These are phyloP conservation scores for Bruguiera gymnorhiza DNA, from an alignment of 345 rosid genomes.

Conservation along the genomic window DNA sequence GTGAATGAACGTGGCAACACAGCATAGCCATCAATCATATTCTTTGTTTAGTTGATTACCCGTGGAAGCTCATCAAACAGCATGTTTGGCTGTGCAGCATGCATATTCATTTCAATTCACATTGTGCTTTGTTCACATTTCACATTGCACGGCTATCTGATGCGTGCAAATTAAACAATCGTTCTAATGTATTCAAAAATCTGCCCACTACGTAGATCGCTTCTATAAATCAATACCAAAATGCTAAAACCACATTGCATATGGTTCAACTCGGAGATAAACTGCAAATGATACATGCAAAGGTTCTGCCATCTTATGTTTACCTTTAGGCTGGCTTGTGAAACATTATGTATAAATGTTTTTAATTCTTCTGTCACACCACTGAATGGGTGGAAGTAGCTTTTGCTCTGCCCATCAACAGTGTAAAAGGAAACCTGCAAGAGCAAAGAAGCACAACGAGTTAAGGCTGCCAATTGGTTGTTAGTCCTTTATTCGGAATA, in stretches of 20 bases:
- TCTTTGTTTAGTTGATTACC: not conserved
- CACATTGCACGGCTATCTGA: no score
- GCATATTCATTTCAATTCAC: no score
- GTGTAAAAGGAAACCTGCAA: conserved; percentile 54
- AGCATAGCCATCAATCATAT: not conserved
- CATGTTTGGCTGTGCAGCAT: no score
- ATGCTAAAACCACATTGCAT: not conserved
- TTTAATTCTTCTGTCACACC: conserved; percentile 89
- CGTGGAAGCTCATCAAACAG: not conserved
- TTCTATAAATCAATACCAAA: not conserved
- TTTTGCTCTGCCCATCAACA: conserved; percentile 54
- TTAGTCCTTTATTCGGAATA: conserved; percentile 2
- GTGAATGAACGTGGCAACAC: not conserved
- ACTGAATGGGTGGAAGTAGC: conserved; percentile 72
- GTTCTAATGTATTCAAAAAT: not conserved
- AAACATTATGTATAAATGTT: conserved; percentile 64
- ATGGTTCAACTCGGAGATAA: not conserved
- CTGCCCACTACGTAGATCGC: not conserved
- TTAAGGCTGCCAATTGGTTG: conserved; percentile 5
- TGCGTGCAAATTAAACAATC: not conserved
- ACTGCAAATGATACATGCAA: not conserved
- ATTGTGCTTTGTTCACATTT: no score
- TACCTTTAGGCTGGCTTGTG: conserved; percentile 59
- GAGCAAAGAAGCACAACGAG: conserved; percentile 3
- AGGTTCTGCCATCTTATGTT: not conserved